A percentile compares a stretch with the other conserved stretches of the same genome.
These are phyloP conservation scores for Acephala macrosclerotiorum DNA, from an alignment of 2,329 filamentous ascomycete genomes.

Conservation along the genomic window DNA sequence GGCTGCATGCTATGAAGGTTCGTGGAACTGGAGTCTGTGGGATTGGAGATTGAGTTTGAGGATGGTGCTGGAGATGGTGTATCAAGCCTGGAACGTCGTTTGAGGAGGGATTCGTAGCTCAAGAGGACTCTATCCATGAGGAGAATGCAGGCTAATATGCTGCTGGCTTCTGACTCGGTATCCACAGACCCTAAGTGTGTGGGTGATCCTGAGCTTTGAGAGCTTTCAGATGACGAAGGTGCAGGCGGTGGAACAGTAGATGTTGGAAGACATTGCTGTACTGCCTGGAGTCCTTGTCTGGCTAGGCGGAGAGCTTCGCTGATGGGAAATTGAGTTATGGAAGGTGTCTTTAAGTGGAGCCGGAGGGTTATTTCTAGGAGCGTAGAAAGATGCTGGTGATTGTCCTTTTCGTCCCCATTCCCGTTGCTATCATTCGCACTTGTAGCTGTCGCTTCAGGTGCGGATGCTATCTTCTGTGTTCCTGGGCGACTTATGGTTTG, in stretches of 20 bases:
- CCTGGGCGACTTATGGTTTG: too few relatives aligned
- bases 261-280: neutral
- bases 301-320: conserved; percentile 3
- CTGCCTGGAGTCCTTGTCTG: conserved; percentile 5
- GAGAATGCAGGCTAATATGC: conserved; percentile 1
- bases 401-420: neutral
- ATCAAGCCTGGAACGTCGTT: neutral
- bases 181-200: too few relatives aligned
- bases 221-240: too few relatives aligned
- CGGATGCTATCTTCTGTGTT: too few relatives aligned
- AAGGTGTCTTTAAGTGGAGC: conserved; percentile 4
- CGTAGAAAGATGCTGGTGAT: neutral
- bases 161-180: neutral
- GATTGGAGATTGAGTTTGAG: conserved; percentile 8
- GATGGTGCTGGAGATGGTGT: conserved; percentile 8
- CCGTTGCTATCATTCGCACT: too few relatives aligned
- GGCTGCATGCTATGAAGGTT: conserved; percentile 3
- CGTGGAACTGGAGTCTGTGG: neutral
- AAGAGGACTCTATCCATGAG: conserved; percentile 7
- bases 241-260: neutral
- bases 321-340: neutral
- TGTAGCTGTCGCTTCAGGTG: too few relatives aligned
- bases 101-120: conserved; percentile 8
- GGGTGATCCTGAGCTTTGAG: neutral
- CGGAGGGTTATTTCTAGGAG: conserved; percentile 7